phyloP scores from a whole-genome alignment of 371 early-diverging fungal genomes.

The Gilbertella persicaria region DNA sequence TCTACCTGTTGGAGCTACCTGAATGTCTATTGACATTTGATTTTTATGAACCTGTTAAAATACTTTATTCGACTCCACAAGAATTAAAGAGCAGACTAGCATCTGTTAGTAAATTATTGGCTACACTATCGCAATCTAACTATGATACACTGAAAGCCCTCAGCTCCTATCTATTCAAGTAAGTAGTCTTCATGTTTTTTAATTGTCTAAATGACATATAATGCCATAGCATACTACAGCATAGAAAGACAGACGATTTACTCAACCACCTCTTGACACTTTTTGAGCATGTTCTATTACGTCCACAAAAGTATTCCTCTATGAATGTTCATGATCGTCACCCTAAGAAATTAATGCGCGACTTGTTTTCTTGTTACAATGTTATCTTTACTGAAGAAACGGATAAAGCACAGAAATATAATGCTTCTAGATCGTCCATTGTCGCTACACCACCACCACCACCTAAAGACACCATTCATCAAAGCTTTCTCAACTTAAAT shows the following conservation, averaged over 20 bases:
- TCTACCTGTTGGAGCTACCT: slow-evolving; percentile 75
- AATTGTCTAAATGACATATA: neutral
- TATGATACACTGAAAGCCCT: slow-evolving; percentile 56
- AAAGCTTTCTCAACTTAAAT: too few species aligned
- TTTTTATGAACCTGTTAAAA: slow-evolving; percentile 70
- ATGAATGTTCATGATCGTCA: slow-evolving; percentile 55
- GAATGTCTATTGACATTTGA: slow-evolving; percentile 70
- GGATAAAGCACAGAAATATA: slow-evolving; percentile 14
- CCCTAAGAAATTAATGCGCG: slow-evolving; percentile 48
- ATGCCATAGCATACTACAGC: slow-evolving; percentile 3
- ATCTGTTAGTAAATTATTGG: slow-evolving; percentile 55
- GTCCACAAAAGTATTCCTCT: slow-evolving; percentile 39
- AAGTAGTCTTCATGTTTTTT: neutral
- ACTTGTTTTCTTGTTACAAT: slow-evolving; percentile 40
- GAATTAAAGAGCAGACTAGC: slow-evolving; percentile 37
- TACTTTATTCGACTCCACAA: slow-evolving; percentile 49
- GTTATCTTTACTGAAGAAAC: slow-evolving; percentile 20
- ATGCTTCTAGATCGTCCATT: slow-evolving; percentile 14
- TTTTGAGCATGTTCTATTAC: slow-evolving; percentile 50
- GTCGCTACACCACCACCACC: slow-evolving; percentile 1
- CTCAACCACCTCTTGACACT: slow-evolving; percentile 20
- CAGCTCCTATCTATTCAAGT: slow-evolving; percentile 41
- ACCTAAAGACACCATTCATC: neutral
- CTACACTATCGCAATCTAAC: slow-evolving; percentile 53
- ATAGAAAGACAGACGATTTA: neutral